Percentiles rank a stretch among this genome's conserved stretches.
These are phyloP conservation scores for Olyra latifolia DNA, from an alignment of 176 grass and related monocot species.

Conservation along the genomic window DNA sequence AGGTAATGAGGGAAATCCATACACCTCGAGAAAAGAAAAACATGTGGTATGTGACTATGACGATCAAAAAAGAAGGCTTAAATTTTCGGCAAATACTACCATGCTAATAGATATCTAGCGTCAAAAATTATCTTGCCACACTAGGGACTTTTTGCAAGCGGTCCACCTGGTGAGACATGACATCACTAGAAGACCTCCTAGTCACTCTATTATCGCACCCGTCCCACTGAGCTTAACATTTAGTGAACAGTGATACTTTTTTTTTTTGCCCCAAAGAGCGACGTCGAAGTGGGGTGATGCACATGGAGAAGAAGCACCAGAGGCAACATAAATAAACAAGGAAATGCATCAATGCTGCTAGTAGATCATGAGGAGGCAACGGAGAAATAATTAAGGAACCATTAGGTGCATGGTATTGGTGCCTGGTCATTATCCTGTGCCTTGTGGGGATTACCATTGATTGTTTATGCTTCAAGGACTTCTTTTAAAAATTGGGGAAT, in stretches of 20 bases:
- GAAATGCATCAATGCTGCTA: neutral
- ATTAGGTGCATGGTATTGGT: neutral
- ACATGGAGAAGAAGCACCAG: neutral
- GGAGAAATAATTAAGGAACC: neutral
- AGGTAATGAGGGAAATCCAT: no score
- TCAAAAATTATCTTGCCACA: no score
- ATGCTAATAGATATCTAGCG: no score
- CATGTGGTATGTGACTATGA: no score
- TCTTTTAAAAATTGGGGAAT: neutral
- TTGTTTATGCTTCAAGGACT: neutral
- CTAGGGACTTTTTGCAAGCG: no score
- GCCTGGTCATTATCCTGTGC: neutral
- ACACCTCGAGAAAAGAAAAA: no score
- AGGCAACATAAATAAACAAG: neutral
- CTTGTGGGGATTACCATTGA: neutral
- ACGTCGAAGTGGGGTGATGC: neutral
- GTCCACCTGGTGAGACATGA: no score
- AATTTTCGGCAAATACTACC: no score
- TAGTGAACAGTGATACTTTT: neutral
- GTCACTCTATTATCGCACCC: neutral
- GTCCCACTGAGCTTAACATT: neutral
- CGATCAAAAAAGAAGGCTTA: no score
- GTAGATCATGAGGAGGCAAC: neutral
- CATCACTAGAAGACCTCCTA: no score
- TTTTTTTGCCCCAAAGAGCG: no score